Percentiles rank a stretch among this genome's conserved stretches.
phyloP scores from a whole-genome alignment of 2,329 filamentous ascomycete species.

The Thielaviopsis euricoi region DNA sequence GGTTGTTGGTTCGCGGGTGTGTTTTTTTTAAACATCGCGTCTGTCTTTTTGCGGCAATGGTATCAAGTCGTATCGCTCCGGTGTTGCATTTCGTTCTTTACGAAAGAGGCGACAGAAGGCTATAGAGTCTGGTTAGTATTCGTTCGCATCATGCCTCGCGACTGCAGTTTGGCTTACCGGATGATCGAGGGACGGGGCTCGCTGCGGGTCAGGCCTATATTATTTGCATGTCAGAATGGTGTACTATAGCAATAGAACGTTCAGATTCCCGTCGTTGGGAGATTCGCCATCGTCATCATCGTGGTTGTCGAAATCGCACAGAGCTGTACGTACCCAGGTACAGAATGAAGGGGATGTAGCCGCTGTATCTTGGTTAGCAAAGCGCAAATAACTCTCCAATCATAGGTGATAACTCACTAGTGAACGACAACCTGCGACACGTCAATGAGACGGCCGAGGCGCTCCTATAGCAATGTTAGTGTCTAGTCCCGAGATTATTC shows the following conservation, averaged over 20 bases:
- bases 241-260: neutral
- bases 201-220: conserved; percentile 76
- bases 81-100: conserved; percentile 20
- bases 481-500: neutral
- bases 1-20: neutral
- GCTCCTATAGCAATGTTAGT: conserved; percentile 47
- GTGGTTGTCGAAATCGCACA: conserved; percentile 8
- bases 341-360: conserved; percentile 90
- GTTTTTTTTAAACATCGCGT: neutral
- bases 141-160: neutral
- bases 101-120: conserved; percentile 48
- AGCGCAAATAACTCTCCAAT: neutral
- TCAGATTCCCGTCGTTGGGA: neutral
- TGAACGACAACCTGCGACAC: conserved; percentile 85
- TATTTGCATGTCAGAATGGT: conserved; percentile 15
- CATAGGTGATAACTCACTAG: conserved; percentile 48
- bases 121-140: conserved; percentile 17
- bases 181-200: conserved; percentile 67
- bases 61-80: neutral
- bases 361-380: conserved; percentile 33
- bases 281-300: conserved; percentile 1
- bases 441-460: conserved; percentile 93
- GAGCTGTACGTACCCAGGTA: conserved; percentile 59
- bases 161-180: conserved; percentile 24
- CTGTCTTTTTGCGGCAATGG: neutral